Conservation (phyloP, 495 filamentous ascomycete species). For the Podospora pseudoanserina region DNA sequence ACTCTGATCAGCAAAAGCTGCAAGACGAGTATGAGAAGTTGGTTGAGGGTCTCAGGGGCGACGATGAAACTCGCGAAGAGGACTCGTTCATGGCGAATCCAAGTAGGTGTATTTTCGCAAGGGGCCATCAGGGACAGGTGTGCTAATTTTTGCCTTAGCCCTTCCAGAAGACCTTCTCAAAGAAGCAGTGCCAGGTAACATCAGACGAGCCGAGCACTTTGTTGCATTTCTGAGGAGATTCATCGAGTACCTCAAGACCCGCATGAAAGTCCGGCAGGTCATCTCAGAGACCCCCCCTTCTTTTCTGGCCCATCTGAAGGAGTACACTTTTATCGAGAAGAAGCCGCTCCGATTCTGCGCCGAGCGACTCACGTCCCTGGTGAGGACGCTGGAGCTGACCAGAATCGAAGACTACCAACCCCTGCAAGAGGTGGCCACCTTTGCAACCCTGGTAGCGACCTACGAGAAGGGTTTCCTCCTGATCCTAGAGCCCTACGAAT, state of each 20-base stretch:
- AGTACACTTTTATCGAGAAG: conserved; percentile 94
- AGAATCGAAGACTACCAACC: conserved; percentile 98
- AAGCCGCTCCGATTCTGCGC: conserved; percentile 96
- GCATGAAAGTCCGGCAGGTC: conserved; percentile 96
- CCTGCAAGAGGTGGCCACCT: conserved; percentile 95
- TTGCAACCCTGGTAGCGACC: conserved; percentile 94
- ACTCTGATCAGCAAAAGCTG: conserved; percentile 84
- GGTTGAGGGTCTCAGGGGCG: conserved; percentile 84
- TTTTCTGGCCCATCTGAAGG: conserved; percentile 89
- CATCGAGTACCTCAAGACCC: conserved; percentile 95
- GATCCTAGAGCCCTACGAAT: conserved; percentile 95
- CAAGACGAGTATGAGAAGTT: conserved; percentile 95
- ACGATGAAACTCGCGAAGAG: conserved; percentile 83
- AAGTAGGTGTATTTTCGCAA: conserved; percentile 31
- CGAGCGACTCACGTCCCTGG: conserved; percentile 89
- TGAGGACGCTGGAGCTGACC: conserved; percentile 90
- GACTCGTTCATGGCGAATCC: conserved; percentile 97
- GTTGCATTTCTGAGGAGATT: conserved; percentile 92
- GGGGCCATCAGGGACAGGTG: background rate
- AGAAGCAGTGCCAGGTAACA: conserved; percentile 96
- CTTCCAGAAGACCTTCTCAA: conserved; percentile 78
- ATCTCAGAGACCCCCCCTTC: conserved; percentile 95
- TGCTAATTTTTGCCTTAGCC: conserved; percentile 35
- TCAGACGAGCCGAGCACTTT: conserved; percentile 94
- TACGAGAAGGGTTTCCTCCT: conserved; percentile 97